Evolutionary conservation across 306 rosid species (phyloP).

Genomic region (Quercus cerris): DNA sequence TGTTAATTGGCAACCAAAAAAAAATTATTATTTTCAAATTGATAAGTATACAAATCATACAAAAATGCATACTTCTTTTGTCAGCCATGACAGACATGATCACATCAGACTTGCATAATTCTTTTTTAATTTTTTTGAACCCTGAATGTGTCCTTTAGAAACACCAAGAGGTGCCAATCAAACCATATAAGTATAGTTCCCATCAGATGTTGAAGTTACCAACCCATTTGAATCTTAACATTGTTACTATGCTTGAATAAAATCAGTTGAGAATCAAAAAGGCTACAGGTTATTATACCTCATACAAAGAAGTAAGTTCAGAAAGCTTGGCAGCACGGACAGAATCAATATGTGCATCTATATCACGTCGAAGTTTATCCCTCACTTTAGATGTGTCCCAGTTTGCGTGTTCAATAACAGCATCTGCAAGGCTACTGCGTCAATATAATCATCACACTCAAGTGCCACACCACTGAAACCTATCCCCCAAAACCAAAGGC

Average conservation of each 20-base stretch:
- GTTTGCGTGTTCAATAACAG: constrained; percentile 65
- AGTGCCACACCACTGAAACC: not conserved
- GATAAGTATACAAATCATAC: not conserved
- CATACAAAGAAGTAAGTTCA: constrained; percentile 61
- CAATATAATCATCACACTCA: constrained; percentile 12
- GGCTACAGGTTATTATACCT: constrained; percentile 46
- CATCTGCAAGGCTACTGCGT: constrained; percentile 58
- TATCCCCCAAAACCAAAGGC: not conserved
- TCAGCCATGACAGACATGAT: not conserved
- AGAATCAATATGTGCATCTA: constrained; percentile 67
- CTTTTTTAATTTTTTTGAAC: no score
- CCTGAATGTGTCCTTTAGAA: no score
- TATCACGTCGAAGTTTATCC: constrained; percentile 88
- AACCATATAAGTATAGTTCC: not conserved
- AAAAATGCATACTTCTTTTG: not conserved
- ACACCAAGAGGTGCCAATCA: not conserved
- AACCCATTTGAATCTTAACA: constrained; percentile 7
- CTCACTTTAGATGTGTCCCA: constrained; percentile 84
- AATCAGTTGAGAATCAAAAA: constrained; percentile 17
- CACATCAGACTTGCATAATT: not conserved
- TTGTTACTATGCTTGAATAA: not conserved
- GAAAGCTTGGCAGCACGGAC: constrained; percentile 75
- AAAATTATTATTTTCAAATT: not conserved
- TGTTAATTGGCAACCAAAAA: not conserved
- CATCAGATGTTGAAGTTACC: not conserved